These are phyloP conservation scores for Ophiostoma perfectum DNA, from an alignment of 2,329 filamentous ascomycete species.

Conservation along the genomic window DNA sequence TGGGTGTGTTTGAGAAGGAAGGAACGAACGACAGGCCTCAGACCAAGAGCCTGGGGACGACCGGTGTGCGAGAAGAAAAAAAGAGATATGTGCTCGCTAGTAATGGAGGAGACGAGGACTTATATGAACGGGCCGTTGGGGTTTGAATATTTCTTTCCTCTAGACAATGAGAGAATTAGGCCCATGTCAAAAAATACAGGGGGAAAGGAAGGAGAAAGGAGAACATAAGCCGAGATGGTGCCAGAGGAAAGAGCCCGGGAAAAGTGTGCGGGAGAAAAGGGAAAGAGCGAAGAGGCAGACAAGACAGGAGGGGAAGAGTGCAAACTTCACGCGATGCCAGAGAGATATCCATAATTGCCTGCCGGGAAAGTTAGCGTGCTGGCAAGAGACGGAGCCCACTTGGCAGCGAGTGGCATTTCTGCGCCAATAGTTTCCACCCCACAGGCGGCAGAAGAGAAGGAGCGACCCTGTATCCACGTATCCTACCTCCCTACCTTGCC, in stretches of 20 bases:
- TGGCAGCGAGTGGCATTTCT: neutral
- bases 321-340: constrained; percentile 10
- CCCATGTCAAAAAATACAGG: neutral
- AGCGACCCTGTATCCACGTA: too few relatives aligned
- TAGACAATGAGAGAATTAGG: neutral
- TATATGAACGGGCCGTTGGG: neutral
- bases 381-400: neutral
- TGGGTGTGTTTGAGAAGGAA: neutral
- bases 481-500: too few relatives aligned
- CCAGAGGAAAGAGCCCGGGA: neutral
- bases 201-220: neutral
- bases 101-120: neutral
- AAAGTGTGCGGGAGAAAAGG: neutral
- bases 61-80: neutral
- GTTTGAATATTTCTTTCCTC: neutral
- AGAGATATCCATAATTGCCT: constrained; percentile 1
- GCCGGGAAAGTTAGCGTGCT: constrained; percentile 15
- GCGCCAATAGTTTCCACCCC: neutral
- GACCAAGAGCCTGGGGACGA: neutral
- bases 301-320: constrained; percentile 1
- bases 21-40: neutral
- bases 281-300: constrained; percentile 1
- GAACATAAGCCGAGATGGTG: neutral
- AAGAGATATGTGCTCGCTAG: neutral
- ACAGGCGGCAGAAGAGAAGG: too few relatives aligned